Percentiles rank a stretch among this genome's conserved stretches.
These are phyloP conservation scores for Lactarius evosmus DNA, from an alignment of 768 basidiomycete species.

Conservation along the genomic window DNA sequence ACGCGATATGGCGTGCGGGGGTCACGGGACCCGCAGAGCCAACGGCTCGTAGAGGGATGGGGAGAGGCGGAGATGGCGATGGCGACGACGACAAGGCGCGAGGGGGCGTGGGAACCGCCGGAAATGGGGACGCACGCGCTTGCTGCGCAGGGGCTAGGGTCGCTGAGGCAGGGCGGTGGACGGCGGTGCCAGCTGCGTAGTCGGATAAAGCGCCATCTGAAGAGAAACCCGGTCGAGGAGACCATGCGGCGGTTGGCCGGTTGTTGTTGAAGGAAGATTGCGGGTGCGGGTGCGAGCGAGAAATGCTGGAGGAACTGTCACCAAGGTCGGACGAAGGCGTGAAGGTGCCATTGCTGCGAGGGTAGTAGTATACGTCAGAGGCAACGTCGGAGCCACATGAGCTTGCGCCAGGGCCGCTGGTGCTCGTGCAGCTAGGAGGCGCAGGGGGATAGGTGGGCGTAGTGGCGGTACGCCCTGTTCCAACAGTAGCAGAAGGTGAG, in stretches of 20 bases:
- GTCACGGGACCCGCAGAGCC: constrained; percentile 16
- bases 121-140: neutral
- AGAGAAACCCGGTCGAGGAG: neutral
- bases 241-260: neutral
- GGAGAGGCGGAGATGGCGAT: constrained; percentile 1
- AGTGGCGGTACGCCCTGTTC: neutral
- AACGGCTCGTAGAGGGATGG: neutral
- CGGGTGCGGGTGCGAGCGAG: constrained; percentile 1
- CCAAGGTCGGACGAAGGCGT: neutral
- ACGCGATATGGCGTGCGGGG: constrained; percentile 1
- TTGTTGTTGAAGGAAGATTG: neutral
- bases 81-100: neutral
- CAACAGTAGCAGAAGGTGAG: neutral
- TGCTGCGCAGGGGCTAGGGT: neutral
- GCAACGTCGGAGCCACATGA: constrained; percentile 13
- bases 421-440: constrained; percentile 13
- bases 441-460: constrained; percentile 4
- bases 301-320: neutral
- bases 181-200: neutral
- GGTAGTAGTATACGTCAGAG: neutral
- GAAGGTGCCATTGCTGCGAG: constrained; percentile 3
- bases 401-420: neutral
- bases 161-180: neutral
- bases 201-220: constrained; percentile 3
- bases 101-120: neutral